Evolutionary conservation across 78 protist species (phyloP), one percentile per base, ranked within the genome.

Genomic region (Trichosphaerium sp.): DNA sequence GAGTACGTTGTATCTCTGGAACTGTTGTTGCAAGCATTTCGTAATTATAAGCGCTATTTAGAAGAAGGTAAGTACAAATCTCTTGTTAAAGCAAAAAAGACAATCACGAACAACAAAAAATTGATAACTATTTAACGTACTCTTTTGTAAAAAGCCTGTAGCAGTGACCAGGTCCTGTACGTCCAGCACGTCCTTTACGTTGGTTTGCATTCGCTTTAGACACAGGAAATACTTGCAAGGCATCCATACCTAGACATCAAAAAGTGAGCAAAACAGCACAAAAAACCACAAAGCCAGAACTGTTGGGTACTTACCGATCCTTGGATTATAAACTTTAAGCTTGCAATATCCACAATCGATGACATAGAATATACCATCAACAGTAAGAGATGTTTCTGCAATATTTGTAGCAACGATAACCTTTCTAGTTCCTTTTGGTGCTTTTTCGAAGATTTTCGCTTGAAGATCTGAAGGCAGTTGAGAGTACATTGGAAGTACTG

Each of bases 1-100:
- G 89, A 25, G 99, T 92, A 8, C 99, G 75, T 56, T 97, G 98
- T 60, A 96, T 93, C 62, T 96, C 99, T 0, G 99, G 99, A 21
- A 94, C 76, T n/a, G 90, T 84, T 14, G 37, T 77, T 23, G 70
- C 65, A 40, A 89, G 70, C 85, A 91, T 7, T 47, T 93, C 94
- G 41, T 68, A 12, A 60, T 70, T 32, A 37, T 51, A 90, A 32
- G 66, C 75, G 1, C 58, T n/a, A n/a, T n/a, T n/a, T n/a, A n/a
- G n/a, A n/a, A n/a, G n/a, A n/a, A n/a, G n/a, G n/a, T n/a, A n/a
- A n/a, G n/a, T n/a, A n/a, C n/a, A n/a, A n/a, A n/a, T n/a, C n/a
- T n/a, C n/a, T n/a, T n/a, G n/a, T n/a, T n/a, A n/a, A n/a, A n/a
- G n/a, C n/a, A n/a, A n/a, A n/a, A n/a, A n/a, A n/a, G n/a, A n/a